Conservation (phyloP, 768 basidiomycete species). For the Boletus edulis region DNA sequence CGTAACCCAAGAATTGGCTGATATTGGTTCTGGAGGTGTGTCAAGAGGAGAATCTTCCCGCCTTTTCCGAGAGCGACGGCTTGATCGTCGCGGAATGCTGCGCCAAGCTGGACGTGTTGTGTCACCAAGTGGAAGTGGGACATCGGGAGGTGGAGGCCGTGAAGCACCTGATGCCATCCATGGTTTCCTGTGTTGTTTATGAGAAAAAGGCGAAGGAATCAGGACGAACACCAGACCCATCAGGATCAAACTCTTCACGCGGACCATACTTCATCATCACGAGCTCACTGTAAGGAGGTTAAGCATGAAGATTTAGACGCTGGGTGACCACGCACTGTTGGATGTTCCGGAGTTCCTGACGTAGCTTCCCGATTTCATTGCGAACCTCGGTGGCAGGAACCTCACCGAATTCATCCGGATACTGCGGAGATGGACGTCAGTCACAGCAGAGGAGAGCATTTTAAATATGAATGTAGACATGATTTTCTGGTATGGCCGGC, state of each 20-base stretch:
- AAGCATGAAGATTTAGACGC: neutral
- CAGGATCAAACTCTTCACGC: slow-evolving; percentile 82
- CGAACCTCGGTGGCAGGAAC: slow-evolving; percentile 65
- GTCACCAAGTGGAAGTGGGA: slow-evolving; percentile 43
- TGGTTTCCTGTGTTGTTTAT: slow-evolving; percentile 40
- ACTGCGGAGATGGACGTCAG: slow-evolving; percentile 37
- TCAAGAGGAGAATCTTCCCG: slow-evolving; percentile 33
- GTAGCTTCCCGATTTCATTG: slow-evolving; percentile 78
- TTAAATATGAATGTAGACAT: too few relatives aligned
- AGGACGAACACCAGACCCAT: slow-evolving; percentile 51
- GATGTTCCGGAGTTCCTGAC: slow-evolving; percentile 71
- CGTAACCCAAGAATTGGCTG: slow-evolving; percentile 53
- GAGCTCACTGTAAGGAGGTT: slow-evolving; percentile 54
- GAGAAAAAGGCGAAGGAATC: neutral
- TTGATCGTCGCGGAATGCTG: slow-evolving; percentile 38
- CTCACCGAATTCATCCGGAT: slow-evolving; percentile 79
- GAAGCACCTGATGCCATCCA: slow-evolving; percentile 32
- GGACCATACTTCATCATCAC: slow-evolving; percentile 72
- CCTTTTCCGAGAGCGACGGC: slow-evolving; percentile 45
- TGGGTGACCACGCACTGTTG: slow-evolving; percentile 61
- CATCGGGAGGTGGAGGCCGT: slow-evolving; percentile 40
- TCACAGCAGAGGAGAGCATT: neutral
- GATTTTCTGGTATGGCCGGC: too few relatives aligned
- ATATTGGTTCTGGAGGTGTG: slow-evolving; percentile 35
- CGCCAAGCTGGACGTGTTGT: slow-evolving; percentile 60